Evolutionary conservation across 2,329 filamentous ascomycete genomes (phyloP).

Genomic region (Paecilomyces niveus): DNA sequence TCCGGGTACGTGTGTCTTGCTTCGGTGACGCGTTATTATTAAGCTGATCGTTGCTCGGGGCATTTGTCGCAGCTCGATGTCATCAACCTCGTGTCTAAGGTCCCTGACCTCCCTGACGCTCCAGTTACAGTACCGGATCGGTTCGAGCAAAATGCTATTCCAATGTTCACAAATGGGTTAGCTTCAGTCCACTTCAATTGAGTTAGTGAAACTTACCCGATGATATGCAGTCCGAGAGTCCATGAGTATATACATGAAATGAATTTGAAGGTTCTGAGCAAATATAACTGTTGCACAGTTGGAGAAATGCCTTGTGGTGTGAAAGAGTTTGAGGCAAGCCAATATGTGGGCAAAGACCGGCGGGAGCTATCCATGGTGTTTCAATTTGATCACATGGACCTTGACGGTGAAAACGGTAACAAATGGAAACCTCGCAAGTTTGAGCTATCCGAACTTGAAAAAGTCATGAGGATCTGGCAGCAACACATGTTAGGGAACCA

Average conservation of each 20-base stretch:
- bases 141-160: constrained; percentile 43
- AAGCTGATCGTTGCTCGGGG: background rate
- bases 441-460: constrained; percentile 9
- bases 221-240: constrained; percentile 22
- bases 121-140: constrained; percentile 40
- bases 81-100: constrained; percentile 61
- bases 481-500: constrained; percentile 13
- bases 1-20: constrained; percentile 37
- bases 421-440: constrained; percentile 15
- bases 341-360: constrained; percentile 50
- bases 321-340: constrained; percentile 50
- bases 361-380: constrained; percentile 64
- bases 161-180: constrained; percentile 55
- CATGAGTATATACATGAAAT: constrained; percentile 33
- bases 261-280: constrained; percentile 23
- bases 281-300: constrained; percentile 34
- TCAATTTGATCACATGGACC: constrained; percentile 24
- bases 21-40: background rate
- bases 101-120: constrained; percentile 41
- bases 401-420: constrained; percentile 13
- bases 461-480: constrained; percentile 9
- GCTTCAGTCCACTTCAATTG: background rate
- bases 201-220: background rate
- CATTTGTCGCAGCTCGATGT: constrained; percentile 45
- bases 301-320: constrained; percentile 43